These are phyloP conservation scores for Talaromyces sp. DNA, from an alignment of 2,329 filamentous ascomycete species.

Conservation along the genomic window DNA sequence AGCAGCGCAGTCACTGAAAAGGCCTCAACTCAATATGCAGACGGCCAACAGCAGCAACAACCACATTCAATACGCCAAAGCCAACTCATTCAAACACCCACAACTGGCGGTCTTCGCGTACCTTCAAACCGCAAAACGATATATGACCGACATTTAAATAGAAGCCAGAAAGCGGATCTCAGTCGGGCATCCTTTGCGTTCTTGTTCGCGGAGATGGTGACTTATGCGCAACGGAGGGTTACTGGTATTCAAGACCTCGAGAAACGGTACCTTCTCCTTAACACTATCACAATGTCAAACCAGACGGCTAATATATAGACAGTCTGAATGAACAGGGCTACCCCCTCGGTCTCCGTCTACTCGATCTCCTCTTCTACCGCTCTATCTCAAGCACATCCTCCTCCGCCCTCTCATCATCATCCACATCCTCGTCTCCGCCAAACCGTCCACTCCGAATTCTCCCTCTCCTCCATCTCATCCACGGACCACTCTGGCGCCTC, in stretches of 20 bases:
- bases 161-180: constrained; percentile 80
- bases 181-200: constrained; percentile 94
- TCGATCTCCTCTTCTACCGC: constrained; percentile 90
- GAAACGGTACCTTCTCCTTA: constrained; percentile 60
- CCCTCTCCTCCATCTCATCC: constrained; percentile 89
- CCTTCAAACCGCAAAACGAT: constrained; percentile 95
- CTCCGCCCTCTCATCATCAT: constrained; percentile 74
- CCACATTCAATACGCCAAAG: constrained; percentile 38
- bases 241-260: constrained; percentile 93
- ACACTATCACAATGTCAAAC: not conserved
- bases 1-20: constrained; percentile 22
- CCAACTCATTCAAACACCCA: constrained; percentile 46
- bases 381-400: constrained; percentile 74
- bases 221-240: constrained; percentile 85
- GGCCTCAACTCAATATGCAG: constrained; percentile 16
- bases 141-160: constrained; percentile 92
- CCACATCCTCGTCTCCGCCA: constrained; percentile 65
- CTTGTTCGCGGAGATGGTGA: constrained; percentile 93
- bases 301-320: constrained; percentile 6
- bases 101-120: constrained; percentile 65
- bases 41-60: constrained; percentile 23
- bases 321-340: constrained; percentile 91
- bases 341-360: constrained; percentile 85
- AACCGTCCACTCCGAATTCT: constrained; percentile 83
- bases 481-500: constrained; percentile 85